Evolutionary conservation across 2,329 filamentous ascomycete species (phyloP).

Genomic region (Xylaria sp.): DNA sequence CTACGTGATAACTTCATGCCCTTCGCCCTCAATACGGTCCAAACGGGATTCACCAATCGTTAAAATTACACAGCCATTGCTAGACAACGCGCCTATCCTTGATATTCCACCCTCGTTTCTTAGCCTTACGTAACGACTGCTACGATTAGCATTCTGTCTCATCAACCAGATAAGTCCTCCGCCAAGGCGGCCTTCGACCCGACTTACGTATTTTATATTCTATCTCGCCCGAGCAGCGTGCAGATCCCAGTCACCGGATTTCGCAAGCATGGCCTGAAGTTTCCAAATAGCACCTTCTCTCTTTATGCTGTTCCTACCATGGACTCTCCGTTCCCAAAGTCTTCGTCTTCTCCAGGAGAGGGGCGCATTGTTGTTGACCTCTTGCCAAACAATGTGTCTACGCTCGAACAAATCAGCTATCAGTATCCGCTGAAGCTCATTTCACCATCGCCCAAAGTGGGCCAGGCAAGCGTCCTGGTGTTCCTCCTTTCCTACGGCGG

Average conservation of each 20-base stretch:
- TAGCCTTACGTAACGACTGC: background rate
- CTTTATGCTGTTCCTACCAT: constrained; percentile 10
- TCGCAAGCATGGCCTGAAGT: constrained; percentile 23
- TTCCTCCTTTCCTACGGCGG: constrained; percentile 95
- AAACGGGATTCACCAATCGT: too few relatives aligned
- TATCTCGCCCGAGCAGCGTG: background rate
- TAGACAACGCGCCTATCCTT: too few relatives aligned
- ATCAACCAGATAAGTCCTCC: background rate
- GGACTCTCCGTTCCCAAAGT: constrained; percentile 75
- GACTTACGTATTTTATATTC: background rate
- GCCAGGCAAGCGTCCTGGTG: constrained; percentile 73
- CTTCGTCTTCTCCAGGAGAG: constrained; percentile 75
- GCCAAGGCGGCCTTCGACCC: background rate
- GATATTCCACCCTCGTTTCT: too few relatives aligned
- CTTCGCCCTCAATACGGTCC: too few relatives aligned
- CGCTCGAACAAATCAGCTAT: constrained; percentile 77
- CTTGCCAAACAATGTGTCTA: constrained; percentile 73
- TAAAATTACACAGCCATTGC: too few relatives aligned
- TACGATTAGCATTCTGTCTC: background rate
- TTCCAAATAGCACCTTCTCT: background rate
- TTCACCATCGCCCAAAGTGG: constrained; percentile 71
- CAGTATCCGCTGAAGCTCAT: constrained; percentile 96
- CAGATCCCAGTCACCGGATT: background rate
- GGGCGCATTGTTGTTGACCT: constrained; percentile 77
- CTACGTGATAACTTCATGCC: too few relatives aligned